Conservation (phyloP, 148 eudicot species). For the Pouteria glomerata region DNA sequence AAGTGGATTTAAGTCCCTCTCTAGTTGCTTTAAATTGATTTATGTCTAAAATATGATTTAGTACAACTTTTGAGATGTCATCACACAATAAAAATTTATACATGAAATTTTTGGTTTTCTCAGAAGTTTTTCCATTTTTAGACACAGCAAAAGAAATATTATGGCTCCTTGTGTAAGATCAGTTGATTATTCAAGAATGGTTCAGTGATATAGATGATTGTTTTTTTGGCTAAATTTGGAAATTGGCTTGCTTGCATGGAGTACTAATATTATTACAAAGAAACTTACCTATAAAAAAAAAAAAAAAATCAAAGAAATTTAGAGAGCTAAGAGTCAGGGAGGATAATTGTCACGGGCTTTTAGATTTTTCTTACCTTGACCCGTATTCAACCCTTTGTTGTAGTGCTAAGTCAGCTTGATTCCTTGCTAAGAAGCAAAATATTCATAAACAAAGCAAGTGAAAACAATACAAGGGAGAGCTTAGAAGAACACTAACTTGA, state of each 20-base stretch:
- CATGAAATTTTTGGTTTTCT: not conserved
- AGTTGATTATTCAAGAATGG: not conserved
- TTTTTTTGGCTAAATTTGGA: not conserved
- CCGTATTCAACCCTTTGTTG: no score
- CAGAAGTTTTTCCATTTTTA: not conserved
- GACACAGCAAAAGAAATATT: not conserved
- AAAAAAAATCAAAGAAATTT: no score
- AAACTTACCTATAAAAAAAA: no score
- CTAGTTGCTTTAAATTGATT: not conserved
- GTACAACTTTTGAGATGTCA: not conserved
- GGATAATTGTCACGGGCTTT: no score
- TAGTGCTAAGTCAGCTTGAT: no score
- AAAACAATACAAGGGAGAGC: no score
- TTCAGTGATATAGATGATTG: not conserved
- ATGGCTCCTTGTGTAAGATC: not conserved
- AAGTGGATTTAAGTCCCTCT: conserved; percentile 1
- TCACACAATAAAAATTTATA: not conserved
- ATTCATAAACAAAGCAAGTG: no score
- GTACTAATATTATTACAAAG: not conserved
- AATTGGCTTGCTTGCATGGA: not conserved
- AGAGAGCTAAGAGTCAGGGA: no score
- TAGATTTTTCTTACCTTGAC: no score
- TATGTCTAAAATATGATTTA: not conserved
- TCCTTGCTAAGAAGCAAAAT: no score
- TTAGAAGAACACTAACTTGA: no score